These are phyloP conservation scores for Lachnellula hyalina DNA, from an alignment of 2,329 filamentous ascomycete species.

Conservation along the genomic window DNA sequence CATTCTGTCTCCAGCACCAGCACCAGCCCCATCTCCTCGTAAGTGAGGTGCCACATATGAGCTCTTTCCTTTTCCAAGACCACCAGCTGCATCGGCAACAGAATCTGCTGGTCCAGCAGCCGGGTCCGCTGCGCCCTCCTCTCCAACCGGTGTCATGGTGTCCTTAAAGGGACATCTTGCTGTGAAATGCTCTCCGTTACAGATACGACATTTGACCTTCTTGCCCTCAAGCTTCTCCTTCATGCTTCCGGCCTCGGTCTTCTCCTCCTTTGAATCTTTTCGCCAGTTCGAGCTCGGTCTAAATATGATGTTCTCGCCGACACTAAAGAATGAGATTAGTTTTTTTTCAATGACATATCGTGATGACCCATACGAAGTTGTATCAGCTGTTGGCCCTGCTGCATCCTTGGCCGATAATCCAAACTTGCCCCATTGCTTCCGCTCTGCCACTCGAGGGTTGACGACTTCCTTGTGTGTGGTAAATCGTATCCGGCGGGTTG, in stretches of 20 bases:
- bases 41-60: constrained; percentile 94
- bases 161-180: constrained; percentile 99
- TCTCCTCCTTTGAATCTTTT: constrained; percentile 77
- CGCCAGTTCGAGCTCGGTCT: constrained; percentile 91
- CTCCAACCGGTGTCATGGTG: constrained; percentile 87
- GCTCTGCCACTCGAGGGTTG: constrained; percentile 93
- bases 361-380: constrained; percentile 53
- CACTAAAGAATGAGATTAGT: constrained; percentile 29
- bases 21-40: constrained; percentile 60
- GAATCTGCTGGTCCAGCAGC: constrained; percentile 43
- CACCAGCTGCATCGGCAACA: constrained; percentile 44
- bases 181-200: constrained; percentile 98
- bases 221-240: constrained; percentile 92
- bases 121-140: constrained; percentile 48
- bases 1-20: constrained; percentile 73
- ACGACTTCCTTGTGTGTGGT: constrained; percentile 88
- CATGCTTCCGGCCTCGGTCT: constrained; percentile 67
- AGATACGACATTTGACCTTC: constrained; percentile 99
- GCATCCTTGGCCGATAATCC: constrained; percentile 82
- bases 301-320: constrained; percentile 98
- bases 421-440: constrained; percentile 90
- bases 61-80: constrained; percentile 61
- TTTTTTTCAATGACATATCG: constrained; percentile 4
- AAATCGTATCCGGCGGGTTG: constrained; percentile 89
- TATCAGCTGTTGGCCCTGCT: constrained; percentile 77